Base-by-base conservation (phyloP, 116 monocot genomes). In the Cymodocea nodosa region DNA sequence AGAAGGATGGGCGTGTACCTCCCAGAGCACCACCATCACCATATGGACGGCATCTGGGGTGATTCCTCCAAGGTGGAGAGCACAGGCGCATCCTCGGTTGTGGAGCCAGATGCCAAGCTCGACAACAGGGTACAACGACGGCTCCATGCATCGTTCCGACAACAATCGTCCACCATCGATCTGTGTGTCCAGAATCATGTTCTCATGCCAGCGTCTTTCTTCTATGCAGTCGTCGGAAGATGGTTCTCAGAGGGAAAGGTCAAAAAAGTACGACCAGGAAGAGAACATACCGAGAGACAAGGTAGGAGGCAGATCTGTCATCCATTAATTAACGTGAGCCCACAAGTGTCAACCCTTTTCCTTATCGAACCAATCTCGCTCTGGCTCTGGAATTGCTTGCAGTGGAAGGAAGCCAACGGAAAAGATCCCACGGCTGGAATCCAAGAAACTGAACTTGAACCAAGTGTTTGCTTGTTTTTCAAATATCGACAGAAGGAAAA, bases 1-100 rank as follows among this genome's bases (percentile, higher is more conserved):
- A 68, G 65, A 71, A 80, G 65, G 58, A 87, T 94, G 84, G 77
- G 80, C 23, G 57, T 86, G 64, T 89, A 87, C 64, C 84, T 80
- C 22, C 70, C 80, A 60, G 22, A 56, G 3, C 76, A 72, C 74
- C 61, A 77, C 61, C 80, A 56, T 5, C 77, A 71, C 74, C 61
- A 77, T 59, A 81, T 76, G 34, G 77, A 80, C 30, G 69, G 70
- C 59, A 77, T 84, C 53, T 89, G 87, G 94, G 64, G 63, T 51
- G 79, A 79, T 15, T 73, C 85, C 23, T 82, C 80, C 54, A 92
- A 75, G 64, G 70, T 60, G 23, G 81, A 79, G 36, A 82, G 76
- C 57, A 82, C 85, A 56, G 67, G 80, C 30, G 66, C 76, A 63
- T 85, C 85, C 7, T 25, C 79, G 60, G 30, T 81, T 35, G 62